These are phyloP conservation scores for Crithidia sp. DNA, from an alignment of 208 protist species.

Conservation along the genomic window DNA sequence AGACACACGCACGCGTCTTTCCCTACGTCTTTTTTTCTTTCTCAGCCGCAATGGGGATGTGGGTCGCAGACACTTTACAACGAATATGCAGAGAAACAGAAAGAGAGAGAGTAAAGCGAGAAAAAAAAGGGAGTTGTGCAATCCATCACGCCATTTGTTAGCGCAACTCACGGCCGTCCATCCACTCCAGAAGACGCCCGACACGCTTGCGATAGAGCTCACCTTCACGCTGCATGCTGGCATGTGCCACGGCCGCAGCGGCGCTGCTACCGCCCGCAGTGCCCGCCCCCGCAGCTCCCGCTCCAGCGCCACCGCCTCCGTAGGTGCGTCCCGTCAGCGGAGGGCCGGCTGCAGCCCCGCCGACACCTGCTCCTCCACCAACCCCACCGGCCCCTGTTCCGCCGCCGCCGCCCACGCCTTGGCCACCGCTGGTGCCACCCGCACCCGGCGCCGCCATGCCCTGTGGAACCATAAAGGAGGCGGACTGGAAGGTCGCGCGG, in stretches of 20 bases:
- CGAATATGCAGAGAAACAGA: no score
- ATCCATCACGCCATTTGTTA: neutral
- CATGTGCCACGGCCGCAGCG: conserved; percentile 10
- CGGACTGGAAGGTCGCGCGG: conserved; percentile 28
- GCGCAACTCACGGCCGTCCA: conserved; percentile 31
- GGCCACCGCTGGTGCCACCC: neutral
- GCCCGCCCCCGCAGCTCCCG: neutral
- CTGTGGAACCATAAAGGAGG: conserved; percentile 29
- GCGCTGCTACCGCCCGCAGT: neutral
- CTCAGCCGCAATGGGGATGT: no score
- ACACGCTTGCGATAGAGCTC: conserved; percentile 35
- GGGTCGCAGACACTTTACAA: no score
- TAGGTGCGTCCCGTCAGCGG: conserved; percentile 14
- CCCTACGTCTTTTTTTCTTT: no score
- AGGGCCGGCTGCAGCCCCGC: neutral
- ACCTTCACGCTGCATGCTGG: conserved; percentile 27
- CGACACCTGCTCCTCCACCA: neutral
- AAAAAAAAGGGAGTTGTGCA: no score
- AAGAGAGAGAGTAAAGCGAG: no score
- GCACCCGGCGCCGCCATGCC: neutral
- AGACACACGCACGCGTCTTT: no score
- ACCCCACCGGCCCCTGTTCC: neutral
- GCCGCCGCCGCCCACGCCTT: neutral
- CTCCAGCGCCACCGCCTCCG: neutral
- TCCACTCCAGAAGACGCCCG: conserved; percentile 32